A percentile compares a stretch with the other conserved stretches of the same genome.
phyloP scores from a whole-genome alignment of 805 yeast genomes.

The Ogataea ramenticola region DNA sequence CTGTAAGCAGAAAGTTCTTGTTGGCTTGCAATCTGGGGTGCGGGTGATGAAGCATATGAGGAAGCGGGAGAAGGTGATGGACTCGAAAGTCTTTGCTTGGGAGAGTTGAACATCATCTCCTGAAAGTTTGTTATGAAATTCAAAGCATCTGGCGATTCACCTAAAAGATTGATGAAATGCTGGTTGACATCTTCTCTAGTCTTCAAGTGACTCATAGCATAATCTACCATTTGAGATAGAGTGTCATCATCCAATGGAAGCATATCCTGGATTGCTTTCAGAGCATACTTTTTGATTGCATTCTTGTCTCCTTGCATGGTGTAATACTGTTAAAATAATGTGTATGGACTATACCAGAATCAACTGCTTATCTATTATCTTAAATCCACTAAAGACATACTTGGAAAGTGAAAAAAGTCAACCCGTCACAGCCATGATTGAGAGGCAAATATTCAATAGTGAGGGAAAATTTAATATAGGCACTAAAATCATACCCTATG shows the following conservation, averaged over 20 bases:
- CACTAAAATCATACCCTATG: too few relatives aligned
- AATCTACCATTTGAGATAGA: conserved; percentile 45
- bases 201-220: conserved; percentile 37
- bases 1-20: background rate
- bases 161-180: conserved; percentile 50
- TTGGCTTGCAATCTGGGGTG: too few relatives aligned
- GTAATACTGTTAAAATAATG: background rate
- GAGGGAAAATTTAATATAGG: too few relatives aligned
- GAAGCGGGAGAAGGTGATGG: too few relatives aligned
- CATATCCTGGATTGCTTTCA: conserved; percentile 21
- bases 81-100: background rate
- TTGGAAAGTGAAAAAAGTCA: too few relatives aligned
- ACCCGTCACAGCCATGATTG: too few relatives aligned
- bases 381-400: too few relatives aligned
- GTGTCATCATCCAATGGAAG: conserved; percentile 57
- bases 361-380: too few relatives aligned
- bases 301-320: background rate
- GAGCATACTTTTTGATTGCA: conserved; percentile 18
- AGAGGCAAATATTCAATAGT: too few relatives aligned
- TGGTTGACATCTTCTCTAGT: conserved; percentile 40
- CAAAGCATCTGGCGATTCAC: conserved; percentile 48
- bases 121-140: conserved; percentile 40
- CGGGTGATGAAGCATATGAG: too few relatives aligned
- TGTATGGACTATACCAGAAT: too few relatives aligned
- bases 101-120: conserved; percentile 28